Percentiles rank a stretch among this genome's conserved stretches.
phyloP scores from a whole-genome alignment of 78 protist genomes.

The Speleostelium caveatum region DNA sequence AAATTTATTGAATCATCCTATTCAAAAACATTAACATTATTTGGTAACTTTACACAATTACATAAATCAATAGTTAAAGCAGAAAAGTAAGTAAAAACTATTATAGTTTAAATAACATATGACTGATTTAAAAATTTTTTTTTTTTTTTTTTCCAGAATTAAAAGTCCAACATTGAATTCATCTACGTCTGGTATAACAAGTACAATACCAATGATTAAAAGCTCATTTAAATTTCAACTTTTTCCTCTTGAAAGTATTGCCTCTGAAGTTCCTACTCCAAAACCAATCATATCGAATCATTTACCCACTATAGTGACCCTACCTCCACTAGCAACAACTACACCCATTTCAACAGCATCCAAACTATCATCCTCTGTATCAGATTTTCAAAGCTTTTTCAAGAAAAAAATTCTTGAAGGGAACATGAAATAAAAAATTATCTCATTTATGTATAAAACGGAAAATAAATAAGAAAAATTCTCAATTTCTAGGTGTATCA shows the following conservation, averaged over 20 bases:
- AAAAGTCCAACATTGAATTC: no score
- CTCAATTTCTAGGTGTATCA: no score
- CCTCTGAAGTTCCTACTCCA: no score
- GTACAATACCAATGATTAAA: constrained; percentile 27
- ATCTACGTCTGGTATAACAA: not conserved
- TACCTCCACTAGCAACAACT: not conserved
- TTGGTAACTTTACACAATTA: constrained; percentile 40
- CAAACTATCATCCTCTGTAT: no score
- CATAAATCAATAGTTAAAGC: constrained; percentile 47
- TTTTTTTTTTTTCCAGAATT: not conserved
- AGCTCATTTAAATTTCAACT: constrained; percentile 26
- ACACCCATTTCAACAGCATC: not conserved
- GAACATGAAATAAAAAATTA: no score
- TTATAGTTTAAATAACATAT: not conserved
- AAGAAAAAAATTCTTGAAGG: no score
- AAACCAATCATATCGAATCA: no score
- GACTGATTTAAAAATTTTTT: not conserved
- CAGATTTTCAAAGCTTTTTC: no score
- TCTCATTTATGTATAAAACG: no score
- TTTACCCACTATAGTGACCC: not conserved
- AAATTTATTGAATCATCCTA: constrained; percentile 41
- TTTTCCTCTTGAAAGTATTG: constrained; percentile 16
- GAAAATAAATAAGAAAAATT: no score
- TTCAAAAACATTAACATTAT: constrained; percentile 31
- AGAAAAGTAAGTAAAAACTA: not conserved